A percentile compares a stretch with the other conserved stretches of the same genome.
Conservation (phyloP, 164 flowering plant genomes). For the Vitis labrusca region DNA sequence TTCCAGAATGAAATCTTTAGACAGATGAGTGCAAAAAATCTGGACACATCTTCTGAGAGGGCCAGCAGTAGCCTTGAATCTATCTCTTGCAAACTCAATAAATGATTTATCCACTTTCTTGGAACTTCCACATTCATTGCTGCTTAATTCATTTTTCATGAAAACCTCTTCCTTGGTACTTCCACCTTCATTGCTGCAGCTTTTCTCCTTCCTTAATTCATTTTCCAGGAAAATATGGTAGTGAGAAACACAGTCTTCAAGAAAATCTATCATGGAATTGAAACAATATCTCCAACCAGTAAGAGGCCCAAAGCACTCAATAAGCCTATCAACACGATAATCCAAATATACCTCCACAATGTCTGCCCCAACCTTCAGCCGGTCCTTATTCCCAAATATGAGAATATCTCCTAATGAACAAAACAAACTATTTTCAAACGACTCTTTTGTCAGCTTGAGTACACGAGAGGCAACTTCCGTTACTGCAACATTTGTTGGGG, state of each 20-base stretch:
- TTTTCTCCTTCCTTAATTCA: conserved; percentile 16
- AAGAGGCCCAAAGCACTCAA: conserved; percentile 38
- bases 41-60: conserved; percentile 36
- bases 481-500: conserved; percentile 79
- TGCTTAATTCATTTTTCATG: neutral
- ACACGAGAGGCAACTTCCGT: conserved; percentile 58
- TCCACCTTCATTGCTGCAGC: conserved; percentile 1
- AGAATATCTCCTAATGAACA: conserved; percentile 58
- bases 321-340: conserved; percentile 48
- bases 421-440: conserved; percentile 2
- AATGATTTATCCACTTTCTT: conserved; percentile 26
- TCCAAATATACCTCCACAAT: conserved; percentile 59
- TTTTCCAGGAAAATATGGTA: conserved; percentile 36
- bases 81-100: conserved; percentile 36
- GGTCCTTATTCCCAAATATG: conserved; percentile 60
- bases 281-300: conserved; percentile 50
- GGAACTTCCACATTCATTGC: neutral
- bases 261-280: conserved; percentile 39
- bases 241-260: conserved; percentile 42
- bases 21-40: conserved; percentile 44
- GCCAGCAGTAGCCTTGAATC: conserved; percentile 14
- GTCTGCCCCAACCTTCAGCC: conserved; percentile 37
- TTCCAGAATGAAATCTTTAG: conserved; percentile 23
- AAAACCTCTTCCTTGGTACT: neutral
- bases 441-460: conserved; percentile 33